Evolutionary conservation across 2,329 filamentous ascomycete genomes (phyloP), one percentile per base, ranked within the genome.

Genomic region (Hypoxylon sp.): DNA sequence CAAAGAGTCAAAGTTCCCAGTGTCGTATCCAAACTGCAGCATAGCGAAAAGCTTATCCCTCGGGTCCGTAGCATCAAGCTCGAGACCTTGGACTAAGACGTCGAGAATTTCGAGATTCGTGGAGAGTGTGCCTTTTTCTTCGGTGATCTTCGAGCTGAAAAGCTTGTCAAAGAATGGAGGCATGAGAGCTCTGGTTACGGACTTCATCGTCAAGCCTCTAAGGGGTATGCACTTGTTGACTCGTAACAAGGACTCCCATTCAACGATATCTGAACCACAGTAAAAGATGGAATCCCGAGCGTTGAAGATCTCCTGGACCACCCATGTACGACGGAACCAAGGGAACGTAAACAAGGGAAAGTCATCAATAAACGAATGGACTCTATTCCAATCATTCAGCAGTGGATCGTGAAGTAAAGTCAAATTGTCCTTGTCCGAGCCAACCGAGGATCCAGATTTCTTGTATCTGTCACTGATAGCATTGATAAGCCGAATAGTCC

Each of bases 291-390:
- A 48, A 2, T 17, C 30, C 19, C 17, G 50, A 4, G 56, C 30
- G 14, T 60, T 52, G 17, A 32, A 60, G 21, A 60, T 36, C 25
- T 60, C 57, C n/a, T 60, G 48, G 11, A 52, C 46, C 7, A 60
- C 48, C 57, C 57, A 60, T 7, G 45, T 48, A 11, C 57, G 57
- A 25, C 38, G 25, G 10, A 60, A 60, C 25, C 36, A 60, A 14
- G 43, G 38, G 6, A 46, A 56, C 11, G 38, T 43, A 11, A 43
- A 43, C n/a, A 43, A 10, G 17, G 17, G 38, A 43, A 21, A 21
- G 1, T 43, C 17, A 21, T 43, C 38, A 17, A 43, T 43, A 9
- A 43, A 19, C 2, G 9, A 43, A 21, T 43, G 38, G 7, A 11
- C 38, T 4, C 14, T 13, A 11, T 43, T 11, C 5, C n/a, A 7